A percentile compares a stretch with the other conserved stretches of the same genome.
Conservation (phyloP, 805 yeast genomes). For the Candida caryicola region DNA sequence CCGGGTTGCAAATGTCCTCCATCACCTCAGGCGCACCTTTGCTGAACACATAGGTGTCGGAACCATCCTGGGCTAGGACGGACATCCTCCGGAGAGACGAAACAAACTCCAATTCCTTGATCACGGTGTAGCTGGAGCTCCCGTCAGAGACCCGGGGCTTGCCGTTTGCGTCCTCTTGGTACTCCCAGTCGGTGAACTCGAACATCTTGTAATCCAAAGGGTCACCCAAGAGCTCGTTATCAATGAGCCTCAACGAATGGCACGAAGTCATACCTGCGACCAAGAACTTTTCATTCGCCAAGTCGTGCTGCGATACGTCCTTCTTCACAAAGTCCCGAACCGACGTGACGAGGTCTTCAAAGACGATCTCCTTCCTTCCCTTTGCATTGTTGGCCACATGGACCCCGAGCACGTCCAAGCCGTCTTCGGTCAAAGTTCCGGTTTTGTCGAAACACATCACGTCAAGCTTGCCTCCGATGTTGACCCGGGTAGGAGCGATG, state of each 20-base stretch:
- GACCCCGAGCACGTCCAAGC: constrained; percentile 75
- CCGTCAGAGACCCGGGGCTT: constrained; percentile 6
- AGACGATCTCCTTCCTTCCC: constrained; percentile 39
- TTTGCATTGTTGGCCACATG: constrained; percentile 42
- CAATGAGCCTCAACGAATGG: constrained; percentile 80
- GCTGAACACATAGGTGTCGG: constrained; percentile 43
- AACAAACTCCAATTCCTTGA: constrained; percentile 73
- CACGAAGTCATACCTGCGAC: constrained; percentile 65
- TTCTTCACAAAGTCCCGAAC: constrained; percentile 8
- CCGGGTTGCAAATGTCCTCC: constrained; percentile 68
- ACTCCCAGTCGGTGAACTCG: constrained; percentile 77
- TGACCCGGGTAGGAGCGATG: constrained; percentile 90
- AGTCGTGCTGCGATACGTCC: constrained; percentile 15
- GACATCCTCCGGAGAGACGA: constrained; percentile 88
- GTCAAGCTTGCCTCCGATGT: constrained; percentile 93
- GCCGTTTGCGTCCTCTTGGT: constrained; percentile 59
- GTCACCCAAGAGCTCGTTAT: constrained; percentile 83
- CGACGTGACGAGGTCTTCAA: constrained; percentile 24
- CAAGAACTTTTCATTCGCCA: constrained; percentile 30
- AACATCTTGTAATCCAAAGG: constrained; percentile 94
- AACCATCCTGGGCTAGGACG: constrained; percentile 45
- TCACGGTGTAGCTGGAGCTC: constrained; percentile 24
- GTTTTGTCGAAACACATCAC: constrained; percentile 93
- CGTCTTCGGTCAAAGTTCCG: constrained; percentile 96
- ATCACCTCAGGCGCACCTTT: constrained; percentile 98